Evolutionary conservation across 805 yeast species (phyloP), one percentile per base, ranked within the genome.

Genomic region (Cyberlindnera maritima): DNA sequence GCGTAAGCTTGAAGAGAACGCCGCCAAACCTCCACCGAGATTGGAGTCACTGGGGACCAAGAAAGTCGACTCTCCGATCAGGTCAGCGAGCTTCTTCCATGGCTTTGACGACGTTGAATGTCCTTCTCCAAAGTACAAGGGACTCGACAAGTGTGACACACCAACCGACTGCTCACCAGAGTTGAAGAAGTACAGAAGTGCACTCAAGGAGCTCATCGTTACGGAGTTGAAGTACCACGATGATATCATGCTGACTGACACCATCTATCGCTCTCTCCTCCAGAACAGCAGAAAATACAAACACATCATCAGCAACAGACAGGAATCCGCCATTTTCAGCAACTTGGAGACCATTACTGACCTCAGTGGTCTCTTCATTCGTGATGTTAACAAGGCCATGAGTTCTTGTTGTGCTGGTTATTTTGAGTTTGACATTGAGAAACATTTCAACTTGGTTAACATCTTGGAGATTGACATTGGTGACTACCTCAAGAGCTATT

Each of bases 301-400:
- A 19, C 54, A 65, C 39, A 63, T 67, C 13, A 54, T 75, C 11
- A 54, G 67, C 21, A 42, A 55, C 5, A 59, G 60, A 20, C 76
- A 75, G 28, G 69, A 68, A 44, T 38, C 66, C 5, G 44, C 67
- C 8, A 52, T 77, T 2, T 76, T 77, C 60, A 75, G 77, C 1
- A 74, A 75, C 50, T 53, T 74, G 33, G 70, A 63, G 14, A 65
- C 72, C 2, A 64, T 76, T 28, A 46, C 64, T 6, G 67, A 69
- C 10, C 54, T 72, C 5, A 67, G 73, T 49, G 58, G 61, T 14
- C 45, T 67, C 4, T 63, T 73, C 17, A 32, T 63, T 9, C 55
- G 54, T 4, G 50, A 58, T 3, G 32, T 61, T 2, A 38, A 35
- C 2, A 53, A 50, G 31, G 31, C 34, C 3, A 40, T 43, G 14